A percentile compares a stretch with the other conserved stretches of the same genome.
These are phyloP conservation scores for Fonsecaea nubica DNA, from an alignment of 2,329 filamentous ascomycete genomes.

Conservation along the genomic window DNA sequence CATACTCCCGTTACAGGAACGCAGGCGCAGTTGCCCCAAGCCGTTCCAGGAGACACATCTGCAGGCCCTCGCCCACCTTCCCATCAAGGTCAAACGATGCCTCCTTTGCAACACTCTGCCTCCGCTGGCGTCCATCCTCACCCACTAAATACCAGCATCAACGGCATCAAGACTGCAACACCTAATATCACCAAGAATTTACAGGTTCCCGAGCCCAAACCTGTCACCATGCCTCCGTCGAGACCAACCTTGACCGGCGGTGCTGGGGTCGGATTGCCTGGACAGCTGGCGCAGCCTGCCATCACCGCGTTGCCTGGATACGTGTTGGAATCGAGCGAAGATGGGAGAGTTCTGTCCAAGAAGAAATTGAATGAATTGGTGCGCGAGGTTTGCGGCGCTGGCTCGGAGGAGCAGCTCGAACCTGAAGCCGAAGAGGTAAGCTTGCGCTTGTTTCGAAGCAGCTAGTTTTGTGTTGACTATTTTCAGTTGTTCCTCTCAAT, in stretches of 20 bases:
- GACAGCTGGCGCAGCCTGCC: conserved; percentile 86
- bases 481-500: conserved; percentile 80
- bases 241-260: conserved; percentile 87
- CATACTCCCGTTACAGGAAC: conserved; percentile 55
- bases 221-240: conserved; percentile 72
- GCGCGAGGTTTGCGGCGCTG: conserved; percentile 84
- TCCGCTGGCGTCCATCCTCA: conserved; percentile 48
- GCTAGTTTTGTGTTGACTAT: conserved; percentile 20
- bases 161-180: conserved; percentile 62
- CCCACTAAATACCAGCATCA: conserved; percentile 50
- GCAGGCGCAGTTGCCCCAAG: conserved; percentile 40
- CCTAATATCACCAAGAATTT: conserved; percentile 85
- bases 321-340: conserved; percentile 81
- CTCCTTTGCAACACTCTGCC: conserved; percentile 41
- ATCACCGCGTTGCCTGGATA: conserved; percentile 81
- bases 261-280: conserved; percentile 73
- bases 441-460: conserved; percentile 1
- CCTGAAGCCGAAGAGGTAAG: conserved; percentile 95
- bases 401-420: conserved; percentile 74
- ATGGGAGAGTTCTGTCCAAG: conserved; percentile 93
- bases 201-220: conserved; percentile 72
- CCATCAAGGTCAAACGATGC: conserved; percentile 46
- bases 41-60: conserved; percentile 20
- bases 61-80: conserved; percentile 32
- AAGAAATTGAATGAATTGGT: conserved; percentile 97